Conservation (phyloP, 2,329 filamentous ascomycete species). For the Fusarium nurragi region DNA sequence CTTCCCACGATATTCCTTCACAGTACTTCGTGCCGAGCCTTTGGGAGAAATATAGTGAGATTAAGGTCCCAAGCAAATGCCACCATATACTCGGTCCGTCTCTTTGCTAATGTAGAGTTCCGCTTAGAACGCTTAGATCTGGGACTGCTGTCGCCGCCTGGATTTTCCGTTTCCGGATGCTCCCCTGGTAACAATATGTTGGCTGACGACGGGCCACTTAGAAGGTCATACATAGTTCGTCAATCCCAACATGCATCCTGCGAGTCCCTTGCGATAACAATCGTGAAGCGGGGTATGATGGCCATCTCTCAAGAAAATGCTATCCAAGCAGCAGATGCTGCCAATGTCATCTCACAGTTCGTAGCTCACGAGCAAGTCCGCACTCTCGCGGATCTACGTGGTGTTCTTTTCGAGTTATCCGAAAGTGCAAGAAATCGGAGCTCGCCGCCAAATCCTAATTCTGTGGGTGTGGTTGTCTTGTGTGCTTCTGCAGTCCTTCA, state of each 20-base stretch:
- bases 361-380: conserved; percentile 27
- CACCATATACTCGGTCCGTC: background rate
- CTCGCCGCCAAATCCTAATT: background rate
- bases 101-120: background rate
- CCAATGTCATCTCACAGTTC: conserved; percentile 28
- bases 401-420: background rate
- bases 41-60: too few species aligned
- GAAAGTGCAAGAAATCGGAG: background rate
- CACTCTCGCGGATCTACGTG: conserved; percentile 7
- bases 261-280: background rate
- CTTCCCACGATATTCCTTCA: too few species aligned
- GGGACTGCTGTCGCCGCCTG: background rate
- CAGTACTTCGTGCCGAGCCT: too few species aligned
- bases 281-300: background rate
- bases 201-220: background rate
- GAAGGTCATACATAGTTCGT: background rate
- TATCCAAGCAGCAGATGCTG: conserved; percentile 3
- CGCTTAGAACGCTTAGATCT: background rate
- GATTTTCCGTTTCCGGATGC: conserved; percentile 23
- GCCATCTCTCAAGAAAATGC: background rate
- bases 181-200: conserved; percentile 3
- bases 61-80: too few species aligned
- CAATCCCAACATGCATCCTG: background rate
- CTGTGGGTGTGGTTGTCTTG: conserved; percentile 20
- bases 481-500: conserved; percentile 34